phyloP scores from a whole-genome alignment of 179 eudicot species.

The Amaranthus tricolor region DNA sequence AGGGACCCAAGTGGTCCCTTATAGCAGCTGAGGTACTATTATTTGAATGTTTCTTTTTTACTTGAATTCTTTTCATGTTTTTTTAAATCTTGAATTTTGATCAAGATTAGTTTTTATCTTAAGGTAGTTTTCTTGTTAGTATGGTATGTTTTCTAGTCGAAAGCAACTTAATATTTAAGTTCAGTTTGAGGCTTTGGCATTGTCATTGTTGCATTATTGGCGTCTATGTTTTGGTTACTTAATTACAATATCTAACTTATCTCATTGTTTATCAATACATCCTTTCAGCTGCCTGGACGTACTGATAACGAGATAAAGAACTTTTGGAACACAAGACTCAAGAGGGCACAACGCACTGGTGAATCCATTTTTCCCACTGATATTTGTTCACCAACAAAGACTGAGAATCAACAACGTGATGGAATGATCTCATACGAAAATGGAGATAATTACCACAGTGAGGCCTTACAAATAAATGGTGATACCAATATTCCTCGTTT shows the following conservation, averaged over 20 bases:
- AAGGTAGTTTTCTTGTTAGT: no score
- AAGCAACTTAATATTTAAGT: no score
- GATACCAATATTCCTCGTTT: constrained; percentile 46
- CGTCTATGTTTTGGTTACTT: no score
- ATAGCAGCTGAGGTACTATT: constrained; percentile 47
- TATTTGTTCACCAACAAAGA: constrained; percentile 38
- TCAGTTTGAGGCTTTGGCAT: no score
- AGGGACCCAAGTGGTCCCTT: constrained; percentile 56
- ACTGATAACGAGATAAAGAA: constrained; percentile 76
- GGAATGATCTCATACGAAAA: constrained; percentile 24
- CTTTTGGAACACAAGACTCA: constrained; percentile 68
- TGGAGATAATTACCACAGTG: constrained; percentile 38
- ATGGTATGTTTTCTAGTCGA: no score
- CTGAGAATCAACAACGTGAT: constrained; percentile 18
- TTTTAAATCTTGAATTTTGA: not conserved
- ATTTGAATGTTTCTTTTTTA: not conserved
- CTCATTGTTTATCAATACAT: not conserved
- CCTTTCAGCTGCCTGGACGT: constrained; percentile 70
- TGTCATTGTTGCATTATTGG: no score
- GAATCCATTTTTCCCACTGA: constrained; percentile 62
- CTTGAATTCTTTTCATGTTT: not conserved
- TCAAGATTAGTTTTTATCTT: no score
- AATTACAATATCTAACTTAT: no score
- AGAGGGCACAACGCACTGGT: constrained; percentile 62
- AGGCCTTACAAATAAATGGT: constrained; percentile 30